These are phyloP conservation scores for Sporothrix schenckii DNA, from an alignment of 2,329 filamentous ascomycete genomes.

Conservation along the genomic window DNA sequence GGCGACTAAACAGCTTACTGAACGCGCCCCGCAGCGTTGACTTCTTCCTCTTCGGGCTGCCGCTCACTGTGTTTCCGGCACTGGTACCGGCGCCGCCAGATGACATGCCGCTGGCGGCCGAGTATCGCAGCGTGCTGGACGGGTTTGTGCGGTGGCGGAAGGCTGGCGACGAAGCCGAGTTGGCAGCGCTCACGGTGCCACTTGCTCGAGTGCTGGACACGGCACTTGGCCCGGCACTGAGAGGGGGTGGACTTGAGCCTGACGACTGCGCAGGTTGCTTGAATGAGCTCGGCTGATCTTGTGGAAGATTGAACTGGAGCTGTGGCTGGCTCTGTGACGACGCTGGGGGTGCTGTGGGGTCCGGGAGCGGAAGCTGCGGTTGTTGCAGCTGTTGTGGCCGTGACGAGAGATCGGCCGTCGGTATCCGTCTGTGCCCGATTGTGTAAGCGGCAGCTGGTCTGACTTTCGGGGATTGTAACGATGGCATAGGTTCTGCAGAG, in stretches of 20 bases:
- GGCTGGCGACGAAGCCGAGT: conserved; percentile 30
- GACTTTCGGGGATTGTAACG: conserved; percentile 5
- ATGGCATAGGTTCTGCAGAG: neutral
- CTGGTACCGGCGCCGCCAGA: conserved; percentile 39
- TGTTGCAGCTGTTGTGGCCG: conserved; percentile 10
- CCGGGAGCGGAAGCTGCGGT: conserved; percentile 6
- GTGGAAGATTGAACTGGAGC: conserved; percentile 5
- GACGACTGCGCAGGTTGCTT: neutral
- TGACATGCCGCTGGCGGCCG: conserved; percentile 50
- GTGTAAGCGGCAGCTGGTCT: neutral
- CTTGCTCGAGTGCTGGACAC: conserved; percentile 19
- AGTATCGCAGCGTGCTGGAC: conserved; percentile 52
- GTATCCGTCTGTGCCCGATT: conserved; percentile 9
- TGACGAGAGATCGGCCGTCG: conserved; percentile 2
- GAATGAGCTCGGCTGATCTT: neutral
- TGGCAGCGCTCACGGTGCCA: conserved; percentile 3
- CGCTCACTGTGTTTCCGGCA: conserved; percentile 3
- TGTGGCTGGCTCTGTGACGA: conserved; percentile 7
- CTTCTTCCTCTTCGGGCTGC: conserved; percentile 51
- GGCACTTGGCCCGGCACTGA: conserved; percentile 10
- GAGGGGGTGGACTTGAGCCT: neutral
- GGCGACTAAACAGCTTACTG: conserved; percentile 61
- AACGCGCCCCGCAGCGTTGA: conserved; percentile 60
- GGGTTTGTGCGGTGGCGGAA: conserved; percentile 43
- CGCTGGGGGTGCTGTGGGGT: conserved; percentile 11